Base-by-base conservation (phyloP, 148 eudicot species). In the Vaccinium darrowii region DNA sequence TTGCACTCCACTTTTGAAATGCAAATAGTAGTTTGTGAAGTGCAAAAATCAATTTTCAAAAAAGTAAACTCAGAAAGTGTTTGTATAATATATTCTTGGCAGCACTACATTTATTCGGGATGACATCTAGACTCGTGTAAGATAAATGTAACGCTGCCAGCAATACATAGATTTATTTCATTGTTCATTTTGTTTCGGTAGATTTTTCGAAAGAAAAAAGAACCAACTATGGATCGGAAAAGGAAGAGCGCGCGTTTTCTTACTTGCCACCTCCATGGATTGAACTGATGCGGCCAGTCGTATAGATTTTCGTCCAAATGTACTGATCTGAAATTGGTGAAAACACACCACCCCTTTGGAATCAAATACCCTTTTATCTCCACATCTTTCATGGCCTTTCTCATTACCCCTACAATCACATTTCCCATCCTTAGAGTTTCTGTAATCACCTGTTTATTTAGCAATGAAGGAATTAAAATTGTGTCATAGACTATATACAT, bases 211-310 rank as follows among this genome's bases (percentile, higher is more conserved):
- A 33, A 33, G 36, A 33, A 33, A 33, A 33, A 33, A 33, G 36
- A 33, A 33, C 36, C 36, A 33, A 33, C 36, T 33, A 33, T 33
- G 36, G 36, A 33, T 2, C 36, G 36, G 36, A 52, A 51, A 69
- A 25, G 43, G 21, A 43, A 84, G 27, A 58, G 23, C 51, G 23
- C 0, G 54, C 56, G 36, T 43, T 13, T 19, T 86, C 91, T 90
- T 89, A 97, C 99, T 74, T 92, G 93, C 99, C 99, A 97, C 87
- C 99, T 93, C 94, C 98, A 94, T 25, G 99, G 99, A 60, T 94
- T 93, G 86, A 95, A 97, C 25, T 88, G 88, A 54, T 90, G 83
- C 80, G 99, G 95, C 18, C 76, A 76, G 72, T 92, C 92, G 75
- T 95, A 92, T 2, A 90, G 80, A 86, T 75, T 81, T 43, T 88